These are phyloP conservation scores for Flueggea neowawraea DNA, from an alignment of 441 rosid genomes.

Conservation along the genomic window DNA sequence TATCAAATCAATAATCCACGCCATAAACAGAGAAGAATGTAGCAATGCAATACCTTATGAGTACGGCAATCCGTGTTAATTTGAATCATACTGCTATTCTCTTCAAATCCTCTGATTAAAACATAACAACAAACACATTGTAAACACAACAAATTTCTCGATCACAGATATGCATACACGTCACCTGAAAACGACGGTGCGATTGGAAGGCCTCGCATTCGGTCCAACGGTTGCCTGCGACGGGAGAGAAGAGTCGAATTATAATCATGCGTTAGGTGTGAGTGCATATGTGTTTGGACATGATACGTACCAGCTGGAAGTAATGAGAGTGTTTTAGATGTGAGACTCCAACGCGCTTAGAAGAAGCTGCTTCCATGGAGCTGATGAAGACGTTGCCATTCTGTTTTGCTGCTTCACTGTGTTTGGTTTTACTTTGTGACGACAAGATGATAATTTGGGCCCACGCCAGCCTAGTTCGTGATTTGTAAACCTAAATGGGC, in stretches of 20 bases:
- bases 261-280: background rate
- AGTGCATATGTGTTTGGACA: too few species aligned
- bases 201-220: constrained; percentile 83
- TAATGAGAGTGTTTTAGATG: constrained; percentile 63
- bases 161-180: background rate
- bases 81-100: constrained; percentile 46
- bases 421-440: background rate
- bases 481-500: too few species aligned
- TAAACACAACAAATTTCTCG: background rate
- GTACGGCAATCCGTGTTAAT: constrained; percentile 69
- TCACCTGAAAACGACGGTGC: constrained; percentile 80
- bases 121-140: background rate
- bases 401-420: background rate
- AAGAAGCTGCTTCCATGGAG: constrained; percentile 88
- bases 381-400: constrained; percentile 27
- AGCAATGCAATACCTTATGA: constrained; percentile 44
- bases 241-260: background rate
- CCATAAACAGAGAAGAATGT: background rate
- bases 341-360: constrained; percentile 62
- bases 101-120: constrained; percentile 13
- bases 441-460: too few species aligned
- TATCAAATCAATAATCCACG: background rate
- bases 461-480: too few species aligned
- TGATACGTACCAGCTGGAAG: constrained; percentile 46
- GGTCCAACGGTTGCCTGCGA: constrained; percentile 70